Conservation (phyloP, 495 filamentous ascomycete species). For the Hyaloscypha bicolor region DNA sequence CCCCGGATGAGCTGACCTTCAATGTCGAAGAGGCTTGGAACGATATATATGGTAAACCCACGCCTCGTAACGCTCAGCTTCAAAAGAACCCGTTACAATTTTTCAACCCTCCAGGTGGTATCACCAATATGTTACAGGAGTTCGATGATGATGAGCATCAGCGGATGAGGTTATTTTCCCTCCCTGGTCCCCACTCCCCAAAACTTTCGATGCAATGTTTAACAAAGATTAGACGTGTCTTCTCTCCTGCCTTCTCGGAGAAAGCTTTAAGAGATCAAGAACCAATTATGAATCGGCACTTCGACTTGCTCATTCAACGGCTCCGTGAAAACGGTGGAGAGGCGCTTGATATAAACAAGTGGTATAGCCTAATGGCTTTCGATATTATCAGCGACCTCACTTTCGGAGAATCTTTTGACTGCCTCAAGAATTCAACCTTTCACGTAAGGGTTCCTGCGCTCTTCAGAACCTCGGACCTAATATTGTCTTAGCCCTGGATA, state of each 20-base stretch:
- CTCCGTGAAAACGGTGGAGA: conserved; percentile 27
- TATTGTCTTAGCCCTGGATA: background rate
- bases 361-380: conserved; percentile 53
- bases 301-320: conserved; percentile 49
- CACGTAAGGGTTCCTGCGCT: background rate
- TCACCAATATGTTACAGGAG: background rate
- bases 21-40: conserved; percentile 17
- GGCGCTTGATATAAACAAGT: conserved; percentile 19
- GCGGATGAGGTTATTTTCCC: background rate
- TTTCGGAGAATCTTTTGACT: conserved; percentile 58
- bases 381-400: conserved; percentile 60
- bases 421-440: conserved; percentile 38
- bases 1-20: conserved; percentile 55
- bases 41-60: conserved; percentile 22
- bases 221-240: background rate
- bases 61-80: background rate
- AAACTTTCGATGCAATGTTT: background rate
- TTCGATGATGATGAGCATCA: background rate
- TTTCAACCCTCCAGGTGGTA: background rate
- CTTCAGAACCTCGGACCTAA: background rate
- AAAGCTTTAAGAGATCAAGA: conserved; percentile 49
- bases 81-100: background rate
- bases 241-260: background rate
- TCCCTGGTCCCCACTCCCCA: background rate
- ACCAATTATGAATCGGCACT: conserved; percentile 46